Base-by-base conservation (phyloP, 345 rosid species). In the Abelmoschus esculentus region DNA sequence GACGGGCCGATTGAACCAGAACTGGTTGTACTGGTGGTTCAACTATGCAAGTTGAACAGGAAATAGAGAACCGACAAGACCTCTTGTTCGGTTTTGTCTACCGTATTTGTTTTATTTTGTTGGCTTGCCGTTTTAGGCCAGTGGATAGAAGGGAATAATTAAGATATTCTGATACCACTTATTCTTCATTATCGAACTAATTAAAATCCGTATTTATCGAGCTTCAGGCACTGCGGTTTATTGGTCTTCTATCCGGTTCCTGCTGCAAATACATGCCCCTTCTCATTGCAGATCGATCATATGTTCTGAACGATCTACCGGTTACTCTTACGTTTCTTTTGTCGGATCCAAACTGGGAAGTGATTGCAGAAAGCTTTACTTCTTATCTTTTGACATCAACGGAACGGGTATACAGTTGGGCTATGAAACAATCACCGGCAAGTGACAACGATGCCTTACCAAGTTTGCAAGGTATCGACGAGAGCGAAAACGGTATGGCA, bases 181-280 rank as follows among this genome's bases (percentile, higher is more conserved):
- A 29, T 29, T 13, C 8, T 26, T 57, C 38, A 28, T 28, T 28
- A 57, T 47, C 47, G 38, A 26, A 28, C 44, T 4, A 66, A 67
- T 36, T 63, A 42, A 55, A 66, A 3, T 61, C 36, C 13, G 47
- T 40, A 40, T 49, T 10, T 19, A 12, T 81, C 68, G 46, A 59
- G 61, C 26, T 70, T 17, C 89, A 93, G 98, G 86, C 91, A 36
- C 74, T 93, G 52, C 73, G 74, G 64, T 89, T 90, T 42, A 26
- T 91, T 0, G 96, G 95, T 70, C 87, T 93, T 17, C 82, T 93
- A 57, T 85, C 89, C 11, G 86, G 96, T 56, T 86, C 90, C 78
- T 85, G 93, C 82, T 86, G 92, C 80, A 88, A 85, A 76, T 93
- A 89, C 73, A 91, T 89, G 98, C 92, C 97, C 34, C 81, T 90